Conservation (phyloP, 768 basidiomycete genomes). For the Lentinula sp. region DNA sequence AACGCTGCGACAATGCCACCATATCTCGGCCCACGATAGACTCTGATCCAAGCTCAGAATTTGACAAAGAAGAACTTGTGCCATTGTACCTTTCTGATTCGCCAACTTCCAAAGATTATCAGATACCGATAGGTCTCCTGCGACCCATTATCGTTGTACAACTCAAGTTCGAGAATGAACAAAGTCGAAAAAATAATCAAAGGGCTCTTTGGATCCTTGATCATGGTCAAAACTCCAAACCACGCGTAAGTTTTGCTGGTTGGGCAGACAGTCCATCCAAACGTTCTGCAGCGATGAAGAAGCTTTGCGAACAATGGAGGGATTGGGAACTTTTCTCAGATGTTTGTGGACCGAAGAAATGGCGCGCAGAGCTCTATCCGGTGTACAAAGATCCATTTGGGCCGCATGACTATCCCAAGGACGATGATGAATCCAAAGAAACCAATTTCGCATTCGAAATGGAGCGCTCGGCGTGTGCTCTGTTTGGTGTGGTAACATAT, state of each 20-base stretch:
- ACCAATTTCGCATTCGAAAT: slow-evolving; percentile 78
- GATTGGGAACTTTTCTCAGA: slow-evolving; percentile 55
- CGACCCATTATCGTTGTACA: slow-evolving; percentile 50
- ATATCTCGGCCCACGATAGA: slow-evolving; percentile 22
- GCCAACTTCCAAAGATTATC: slow-evolving; percentile 27
- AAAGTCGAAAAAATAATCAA: slow-evolving; percentile 17
- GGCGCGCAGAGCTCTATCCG: slow-evolving; percentile 83
- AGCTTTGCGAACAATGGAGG: slow-evolving; percentile 72
- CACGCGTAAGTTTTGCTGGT: slow-evolving; percentile 40
- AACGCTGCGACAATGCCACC: slow-evolving; percentile 67
- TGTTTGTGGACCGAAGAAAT: slow-evolving; percentile 69
- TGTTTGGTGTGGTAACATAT: slow-evolving; percentile 88
- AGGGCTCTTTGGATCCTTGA: slow-evolving; percentile 35
- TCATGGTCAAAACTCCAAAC: background rate
- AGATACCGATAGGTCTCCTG: slow-evolving; percentile 52
- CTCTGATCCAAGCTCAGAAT: slow-evolving; percentile 16
- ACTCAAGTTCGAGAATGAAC: slow-evolving; percentile 44
- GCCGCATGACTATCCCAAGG: slow-evolving; percentile 37
- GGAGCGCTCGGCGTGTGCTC: slow-evolving; percentile 82
- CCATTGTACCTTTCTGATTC: slow-evolving; percentile 50
- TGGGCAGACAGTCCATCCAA: slow-evolving; percentile 47
- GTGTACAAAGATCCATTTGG: slow-evolving; percentile 70
- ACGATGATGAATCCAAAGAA: slow-evolving; percentile 22
- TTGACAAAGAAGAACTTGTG: slow-evolving; percentile 38
- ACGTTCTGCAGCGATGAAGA: slow-evolving; percentile 55